Conservation (phyloP, 2,329 filamentous ascomycete species). For the Ceratocystis huliohia region DNA sequence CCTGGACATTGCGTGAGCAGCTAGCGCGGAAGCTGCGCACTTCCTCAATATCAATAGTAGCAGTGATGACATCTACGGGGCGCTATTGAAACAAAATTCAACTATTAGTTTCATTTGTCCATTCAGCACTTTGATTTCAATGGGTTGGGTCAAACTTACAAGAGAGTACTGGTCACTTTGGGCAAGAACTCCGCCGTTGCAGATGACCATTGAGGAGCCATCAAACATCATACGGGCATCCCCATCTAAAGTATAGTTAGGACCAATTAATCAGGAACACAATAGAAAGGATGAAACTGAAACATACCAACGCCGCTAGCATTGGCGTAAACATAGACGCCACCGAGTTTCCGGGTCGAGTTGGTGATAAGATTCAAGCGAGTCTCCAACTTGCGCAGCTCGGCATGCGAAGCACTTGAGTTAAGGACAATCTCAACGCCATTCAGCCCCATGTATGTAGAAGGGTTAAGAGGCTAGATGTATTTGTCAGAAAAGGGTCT, state of each 20-base stretch:
- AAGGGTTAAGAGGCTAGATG: constrained; percentile 28
- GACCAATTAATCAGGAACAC: neutral
- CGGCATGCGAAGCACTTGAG: constrained; percentile 29
- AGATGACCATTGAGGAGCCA: constrained; percentile 25
- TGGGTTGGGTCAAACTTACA: constrained; percentile 25
- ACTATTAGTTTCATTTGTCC: neutral
- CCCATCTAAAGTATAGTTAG: constrained; percentile 21
- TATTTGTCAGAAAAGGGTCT: neutral
- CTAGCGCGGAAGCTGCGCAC: constrained; percentile 49
- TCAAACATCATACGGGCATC: constrained; percentile 32
- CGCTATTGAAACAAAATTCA: constrained; percentile 27
- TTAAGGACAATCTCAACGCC: constrained; percentile 38
- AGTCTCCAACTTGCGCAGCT: constrained; percentile 52
- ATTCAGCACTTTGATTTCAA: constrained; percentile 27
- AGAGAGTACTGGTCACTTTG: constrained; percentile 52
- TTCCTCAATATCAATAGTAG: constrained; percentile 58
- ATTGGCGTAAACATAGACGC: constrained; percentile 40
- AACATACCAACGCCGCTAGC: constrained; percentile 24
- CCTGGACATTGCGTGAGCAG: constrained; percentile 46
- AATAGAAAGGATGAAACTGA: neutral
- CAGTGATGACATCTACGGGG: constrained; percentile 51
- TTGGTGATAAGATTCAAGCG: constrained; percentile 53
- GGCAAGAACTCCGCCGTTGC: constrained; percentile 50
- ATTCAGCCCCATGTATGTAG: constrained; percentile 49
- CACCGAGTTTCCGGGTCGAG: constrained; percentile 49